Percentiles rank a stretch among this genome's conserved stretches.
Conservation (phyloP, 805 yeast genomes). For the Nakazawaea ishiwadae region DNA sequence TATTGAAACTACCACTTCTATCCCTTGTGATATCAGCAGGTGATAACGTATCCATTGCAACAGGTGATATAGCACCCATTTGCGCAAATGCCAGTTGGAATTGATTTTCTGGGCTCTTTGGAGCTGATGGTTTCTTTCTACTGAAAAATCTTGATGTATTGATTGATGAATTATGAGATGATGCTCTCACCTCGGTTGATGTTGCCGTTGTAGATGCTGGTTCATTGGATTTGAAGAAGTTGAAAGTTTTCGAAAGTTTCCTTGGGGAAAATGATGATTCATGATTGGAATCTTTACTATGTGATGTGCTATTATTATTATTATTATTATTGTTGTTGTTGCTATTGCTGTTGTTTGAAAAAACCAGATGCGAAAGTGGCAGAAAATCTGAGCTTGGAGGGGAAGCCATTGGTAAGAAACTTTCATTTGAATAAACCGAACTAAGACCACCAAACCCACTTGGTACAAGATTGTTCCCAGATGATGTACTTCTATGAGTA, state of each 20-base stretch:
- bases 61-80: neutral
- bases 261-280: constrained; percentile 24
- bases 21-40: constrained; percentile 16
- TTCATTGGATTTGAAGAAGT: constrained; percentile 20
- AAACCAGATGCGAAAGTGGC: neutral
- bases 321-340: no score
- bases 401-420: neutral
- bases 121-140: constrained; percentile 6
- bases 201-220: neutral
- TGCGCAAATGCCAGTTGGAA: constrained; percentile 4
- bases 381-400: neutral
- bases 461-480: neutral
- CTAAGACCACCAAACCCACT: neutral
- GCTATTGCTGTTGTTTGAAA: no score
- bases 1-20: constrained; percentile 26
- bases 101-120: constrained; percentile 4
- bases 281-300: neutral
- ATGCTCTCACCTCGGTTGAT: constrained; percentile 2
- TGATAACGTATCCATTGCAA: neutral
- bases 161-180: constrained; percentile 1
- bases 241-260: constrained; percentile 24
- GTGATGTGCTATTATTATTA: neutral
- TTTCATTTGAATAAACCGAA: constrained; percentile 1
- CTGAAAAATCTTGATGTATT: constrained; percentile 14
- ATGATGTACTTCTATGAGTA: neutral